These are phyloP conservation scores for Euphorbia schlechtendalii DNA, from an alignment of 441 rosid species.

Conservation along the genomic window DNA sequence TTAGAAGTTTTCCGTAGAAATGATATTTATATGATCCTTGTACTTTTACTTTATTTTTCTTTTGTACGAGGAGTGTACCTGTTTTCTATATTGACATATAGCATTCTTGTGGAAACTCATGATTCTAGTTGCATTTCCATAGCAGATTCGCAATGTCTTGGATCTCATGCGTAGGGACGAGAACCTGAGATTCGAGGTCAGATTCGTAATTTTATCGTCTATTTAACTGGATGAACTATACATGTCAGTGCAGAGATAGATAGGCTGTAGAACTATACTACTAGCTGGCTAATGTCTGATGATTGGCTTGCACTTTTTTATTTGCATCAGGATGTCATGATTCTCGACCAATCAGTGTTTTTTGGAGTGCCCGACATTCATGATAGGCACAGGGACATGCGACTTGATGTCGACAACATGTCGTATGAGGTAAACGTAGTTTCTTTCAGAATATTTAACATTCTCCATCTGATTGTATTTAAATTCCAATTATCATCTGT, in stretches of 20 bases:
- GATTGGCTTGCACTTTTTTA: neutral
- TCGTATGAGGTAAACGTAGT: constrained; percentile 73
- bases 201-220: constrained; percentile 12
- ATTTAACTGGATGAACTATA: neutral
- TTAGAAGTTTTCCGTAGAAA: too few relatives aligned
- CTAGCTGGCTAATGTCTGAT: neutral
- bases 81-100: too few relatives aligned
- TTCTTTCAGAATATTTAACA: neutral
- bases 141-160: constrained; percentile 77
- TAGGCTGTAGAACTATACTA: too few relatives aligned
- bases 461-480: constrained; percentile 5
- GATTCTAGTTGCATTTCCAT: constrained; percentile 19
- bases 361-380: constrained; percentile 62
- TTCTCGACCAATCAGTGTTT: constrained; percentile 55
- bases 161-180: constrained; percentile 77
- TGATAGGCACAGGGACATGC: constrained; percentile 83
- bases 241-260: too few relatives aligned
- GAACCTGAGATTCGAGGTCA: constrained; percentile 66
- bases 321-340: constrained; percentile 61
- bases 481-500: neutral
- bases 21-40: too few relatives aligned
- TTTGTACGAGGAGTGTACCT: too few relatives aligned
- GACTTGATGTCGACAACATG: constrained; percentile 89
- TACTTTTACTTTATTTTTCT: too few relatives aligned
- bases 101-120: neutral